A percentile compares a stretch with the other conserved stretches of the same genome.
These are phyloP conservation scores for Penicillium sp. DNA, from an alignment of 2,329 filamentous ascomycete species.

Conservation along the genomic window DNA sequence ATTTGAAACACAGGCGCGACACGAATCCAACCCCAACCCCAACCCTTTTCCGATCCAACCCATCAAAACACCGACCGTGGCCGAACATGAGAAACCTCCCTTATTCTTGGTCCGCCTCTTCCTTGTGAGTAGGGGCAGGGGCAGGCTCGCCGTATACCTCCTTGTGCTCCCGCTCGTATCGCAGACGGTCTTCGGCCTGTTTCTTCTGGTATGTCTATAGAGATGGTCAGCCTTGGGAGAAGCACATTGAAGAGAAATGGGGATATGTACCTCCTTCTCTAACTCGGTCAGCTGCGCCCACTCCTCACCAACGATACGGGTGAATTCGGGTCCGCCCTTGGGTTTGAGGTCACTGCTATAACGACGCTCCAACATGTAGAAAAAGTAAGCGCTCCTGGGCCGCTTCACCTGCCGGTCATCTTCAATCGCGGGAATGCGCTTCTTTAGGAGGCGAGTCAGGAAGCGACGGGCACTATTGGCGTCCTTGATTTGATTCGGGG, in stretches of 20 bases:
- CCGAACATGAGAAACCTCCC: background rate
- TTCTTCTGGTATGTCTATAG: slow-evolving; percentile 28
- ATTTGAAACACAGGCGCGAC: slow-evolving; percentile 9
- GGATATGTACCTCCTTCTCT: slow-evolving; percentile 38
- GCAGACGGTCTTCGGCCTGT: slow-evolving; percentile 27
- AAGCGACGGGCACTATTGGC: slow-evolving; percentile 58
- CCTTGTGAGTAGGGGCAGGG: background rate
- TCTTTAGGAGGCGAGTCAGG: slow-evolving; percentile 27
- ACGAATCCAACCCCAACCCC: slow-evolving; percentile 3
- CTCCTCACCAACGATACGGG: slow-evolving; percentile 16
- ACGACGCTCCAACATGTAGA: slow-evolving; percentile 48
- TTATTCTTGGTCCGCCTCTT: background rate
- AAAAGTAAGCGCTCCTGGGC: slow-evolving; percentile 38
- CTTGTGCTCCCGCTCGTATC: slow-evolving; percentile 36
- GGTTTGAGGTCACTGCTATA: slow-evolving; percentile 52
- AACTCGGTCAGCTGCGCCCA: slow-evolving; percentile 29
- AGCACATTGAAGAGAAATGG: background rate
- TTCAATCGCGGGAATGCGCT: slow-evolving; percentile 35
- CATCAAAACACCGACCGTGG: background rate
- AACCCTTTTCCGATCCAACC: slow-evolving; percentile 9
- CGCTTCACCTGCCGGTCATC: slow-evolving; percentile 57
- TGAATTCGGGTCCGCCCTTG: slow-evolving; percentile 41
- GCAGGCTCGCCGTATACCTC: slow-evolving; percentile 37
- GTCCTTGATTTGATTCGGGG: slow-evolving; percentile 55
- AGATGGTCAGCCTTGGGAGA: slow-evolving; percentile 10